Conservation (phyloP, 2,329 filamentous ascomycete species). For the Cladosporium oxysporum region DNA sequence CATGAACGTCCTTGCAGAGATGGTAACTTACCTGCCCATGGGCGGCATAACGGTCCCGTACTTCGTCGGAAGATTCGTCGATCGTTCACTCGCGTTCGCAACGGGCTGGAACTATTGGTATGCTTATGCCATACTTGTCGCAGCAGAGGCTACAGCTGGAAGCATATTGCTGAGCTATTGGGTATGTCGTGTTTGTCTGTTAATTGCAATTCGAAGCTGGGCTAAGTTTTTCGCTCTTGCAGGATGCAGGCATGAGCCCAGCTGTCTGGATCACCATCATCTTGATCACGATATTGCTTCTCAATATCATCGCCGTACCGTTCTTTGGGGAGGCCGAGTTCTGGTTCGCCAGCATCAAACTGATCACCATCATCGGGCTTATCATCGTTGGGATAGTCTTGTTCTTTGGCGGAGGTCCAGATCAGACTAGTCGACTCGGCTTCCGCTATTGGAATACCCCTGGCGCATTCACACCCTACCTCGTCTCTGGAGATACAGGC, state of each 20-base stretch:
- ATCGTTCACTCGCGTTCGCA: constrained; percentile 57
- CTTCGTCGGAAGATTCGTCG: constrained; percentile 57
- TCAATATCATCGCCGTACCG: constrained; percentile 47
- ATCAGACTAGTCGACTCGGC: constrained; percentile 40
- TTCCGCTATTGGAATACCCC: constrained; percentile 48
- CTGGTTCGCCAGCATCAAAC: constrained; percentile 49
- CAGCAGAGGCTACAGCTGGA: constrained; percentile 51
- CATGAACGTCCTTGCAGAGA: constrained; percentile 56
- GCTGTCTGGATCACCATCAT: constrained; percentile 37
- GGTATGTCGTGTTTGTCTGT: constrained; percentile 11
- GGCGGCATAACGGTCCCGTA: constrained; percentile 50
- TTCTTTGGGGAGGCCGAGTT: constrained; percentile 53
- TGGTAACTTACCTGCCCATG: constrained; percentile 53
- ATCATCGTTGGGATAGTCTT: constrained; percentile 48
- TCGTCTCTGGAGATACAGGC: constrained; percentile 37
- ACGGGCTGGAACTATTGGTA: constrained; percentile 50
- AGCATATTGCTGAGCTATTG: constrained; percentile 50
- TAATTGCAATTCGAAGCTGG: background rate
- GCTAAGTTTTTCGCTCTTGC: background rate
- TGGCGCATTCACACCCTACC: constrained; percentile 46
- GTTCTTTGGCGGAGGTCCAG: constrained; percentile 46
- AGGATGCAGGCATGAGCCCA: background rate
- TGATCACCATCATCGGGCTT: constrained; percentile 47
- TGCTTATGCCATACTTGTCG: constrained; percentile 49
- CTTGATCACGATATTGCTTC: constrained; percentile 40